A percentile compares a stretch with the other conserved stretches of the same genome.
Conservation (phyloP, 2,329 filamentous ascomycete species). For the Xylariaceae sp. region DNA sequence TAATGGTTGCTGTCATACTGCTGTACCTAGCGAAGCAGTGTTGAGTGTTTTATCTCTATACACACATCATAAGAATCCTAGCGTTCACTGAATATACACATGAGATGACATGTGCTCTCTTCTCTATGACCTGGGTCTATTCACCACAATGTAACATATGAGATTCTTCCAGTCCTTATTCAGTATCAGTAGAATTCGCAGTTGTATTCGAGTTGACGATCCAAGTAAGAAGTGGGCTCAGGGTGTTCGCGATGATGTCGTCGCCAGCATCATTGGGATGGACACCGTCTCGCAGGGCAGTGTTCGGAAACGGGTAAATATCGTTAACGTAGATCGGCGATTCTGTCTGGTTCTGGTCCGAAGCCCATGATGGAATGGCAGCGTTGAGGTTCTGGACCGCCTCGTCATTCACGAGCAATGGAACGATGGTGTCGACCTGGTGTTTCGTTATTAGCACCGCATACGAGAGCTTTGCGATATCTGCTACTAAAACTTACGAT, state of each 20-base stretch:
- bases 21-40: no score
- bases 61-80: no score
- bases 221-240: slow-evolving; percentile 40
- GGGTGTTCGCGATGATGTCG: slow-evolving; percentile 36
- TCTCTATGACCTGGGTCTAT: no score
- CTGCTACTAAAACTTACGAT: slow-evolving; percentile 38
- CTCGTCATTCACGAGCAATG: slow-evolving; percentile 36
- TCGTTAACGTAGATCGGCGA: slow-evolving; percentile 47
- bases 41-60: no score
- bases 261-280: slow-evolving; percentile 44
- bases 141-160: not conserved
- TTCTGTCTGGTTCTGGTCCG: slow-evolving; percentile 37
- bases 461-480: not conserved
- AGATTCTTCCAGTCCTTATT: not conserved
- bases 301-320: slow-evolving; percentile 36
- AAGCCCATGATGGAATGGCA: slow-evolving; percentile 43
- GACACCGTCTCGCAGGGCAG: slow-evolving; percentile 43
- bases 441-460: not conserved
- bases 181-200: not conserved
- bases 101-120: no score
- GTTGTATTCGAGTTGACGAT: slow-evolving; percentile 31
- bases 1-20: no score
- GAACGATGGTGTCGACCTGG: slow-evolving; percentile 46
- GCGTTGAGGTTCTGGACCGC: slow-evolving; percentile 40
- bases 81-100: no score